phyloP scores from a whole-genome alignment of 768 basidiomycete genomes.

The Phylloporus sp. region DNA sequence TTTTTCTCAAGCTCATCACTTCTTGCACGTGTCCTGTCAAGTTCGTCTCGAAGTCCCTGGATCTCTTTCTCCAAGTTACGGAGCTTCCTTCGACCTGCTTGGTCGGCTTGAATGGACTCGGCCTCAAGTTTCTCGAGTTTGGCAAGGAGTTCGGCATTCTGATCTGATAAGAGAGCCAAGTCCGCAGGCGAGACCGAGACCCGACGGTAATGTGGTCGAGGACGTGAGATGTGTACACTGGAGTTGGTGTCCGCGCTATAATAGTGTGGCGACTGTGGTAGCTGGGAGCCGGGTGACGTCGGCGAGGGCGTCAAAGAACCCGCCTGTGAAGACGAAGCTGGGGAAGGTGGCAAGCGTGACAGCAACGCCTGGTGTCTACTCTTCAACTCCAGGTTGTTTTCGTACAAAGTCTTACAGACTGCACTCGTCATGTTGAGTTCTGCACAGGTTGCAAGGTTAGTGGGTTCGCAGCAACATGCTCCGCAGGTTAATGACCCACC shows the following conservation, averaged over 20 bases:
- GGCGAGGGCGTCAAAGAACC: conserved; percentile 22
- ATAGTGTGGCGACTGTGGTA: conserved; percentile 33
- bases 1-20: conserved; percentile 72
- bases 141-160: conserved; percentile 75
- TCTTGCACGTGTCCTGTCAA: conserved; percentile 69
- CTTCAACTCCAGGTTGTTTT: conserved; percentile 65
- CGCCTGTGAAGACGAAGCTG: conserved; percentile 33
- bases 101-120: conserved; percentile 65
- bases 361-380: conserved; percentile 69
- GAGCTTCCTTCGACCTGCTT: conserved; percentile 63
- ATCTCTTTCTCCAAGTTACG: conserved; percentile 80
- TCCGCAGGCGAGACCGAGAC: conserved; percentile 68
- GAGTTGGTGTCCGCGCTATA: conserved; percentile 27
- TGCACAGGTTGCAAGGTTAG: conserved; percentile 22
- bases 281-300: conserved; percentile 22
- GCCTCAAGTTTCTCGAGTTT: conserved; percentile 74
- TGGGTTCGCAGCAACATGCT: conserved; percentile 2
- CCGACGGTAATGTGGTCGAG: conserved; percentile 31
- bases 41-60: conserved; percentile 62
- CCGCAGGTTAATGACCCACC: conserved; percentile 43
- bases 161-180: conserved; percentile 68
- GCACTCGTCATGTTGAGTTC: conserved; percentile 69
- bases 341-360: conserved; percentile 53
- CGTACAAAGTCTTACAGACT: conserved; percentile 65
- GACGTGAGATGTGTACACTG: conserved; percentile 17